phyloP scores from a whole-genome alignment of 1,284 basidiomycete species.

The Coriolopsis trogii region DNA sequence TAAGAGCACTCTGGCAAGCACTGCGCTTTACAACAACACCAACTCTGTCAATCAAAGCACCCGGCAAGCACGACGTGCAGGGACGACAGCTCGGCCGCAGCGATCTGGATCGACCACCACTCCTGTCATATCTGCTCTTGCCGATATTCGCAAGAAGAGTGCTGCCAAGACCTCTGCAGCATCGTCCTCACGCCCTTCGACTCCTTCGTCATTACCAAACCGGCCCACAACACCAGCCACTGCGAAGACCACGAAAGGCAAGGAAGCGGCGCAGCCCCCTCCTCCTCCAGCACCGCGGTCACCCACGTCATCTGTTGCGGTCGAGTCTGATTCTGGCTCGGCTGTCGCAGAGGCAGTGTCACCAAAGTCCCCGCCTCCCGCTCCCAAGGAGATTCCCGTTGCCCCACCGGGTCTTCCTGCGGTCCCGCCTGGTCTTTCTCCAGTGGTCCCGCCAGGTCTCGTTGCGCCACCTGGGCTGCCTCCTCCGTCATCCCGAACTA shows the following conservation, averaged over 20 bases:
- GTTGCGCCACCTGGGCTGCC: slow-evolving; percentile 70
- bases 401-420: slow-evolving; percentile 48
- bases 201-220: slow-evolving; percentile 50
- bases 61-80: slow-evolving; percentile 30
- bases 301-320: slow-evolving; percentile 48
- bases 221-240: slow-evolving; percentile 51
- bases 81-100: slow-evolving; percentile 26
- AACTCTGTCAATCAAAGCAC: slow-evolving; percentile 27
- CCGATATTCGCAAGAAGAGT: slow-evolving; percentile 45
- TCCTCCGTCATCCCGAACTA: slow-evolving; percentile 49
- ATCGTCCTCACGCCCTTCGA: slow-evolving; percentile 68
- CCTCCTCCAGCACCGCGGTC: slow-evolving; percentile 49
- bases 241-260: slow-evolving; percentile 43
- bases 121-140: slow-evolving; percentile 29
- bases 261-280: slow-evolving; percentile 37
- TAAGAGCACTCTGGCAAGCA: slow-evolving; percentile 40
- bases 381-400: slow-evolving; percentile 34
- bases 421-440: slow-evolving; percentile 43
- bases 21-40: slow-evolving; percentile 35
- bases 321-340: slow-evolving; percentile 41
- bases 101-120: slow-evolving; percentile 35
- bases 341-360: slow-evolving; percentile 32
- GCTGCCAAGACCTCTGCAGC: slow-evolving; percentile 48
- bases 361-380: slow-evolving; percentile 6
- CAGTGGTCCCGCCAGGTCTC: slow-evolving; percentile 55